Conservation (phyloP, 441 rosid genomes). For the Erodium trifolium region DNA sequence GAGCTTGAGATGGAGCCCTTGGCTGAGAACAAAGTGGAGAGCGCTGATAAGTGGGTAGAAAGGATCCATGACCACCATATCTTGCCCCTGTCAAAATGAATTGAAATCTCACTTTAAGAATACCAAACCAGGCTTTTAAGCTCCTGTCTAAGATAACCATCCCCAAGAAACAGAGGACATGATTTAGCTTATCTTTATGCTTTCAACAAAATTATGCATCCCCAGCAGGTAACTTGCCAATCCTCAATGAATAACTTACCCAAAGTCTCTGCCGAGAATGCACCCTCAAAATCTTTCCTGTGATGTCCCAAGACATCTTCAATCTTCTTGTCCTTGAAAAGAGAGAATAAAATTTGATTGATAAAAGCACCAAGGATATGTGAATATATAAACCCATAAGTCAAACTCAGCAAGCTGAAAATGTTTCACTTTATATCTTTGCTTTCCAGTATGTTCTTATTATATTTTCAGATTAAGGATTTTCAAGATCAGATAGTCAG, state of each 20-base stretch:
- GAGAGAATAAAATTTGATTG: background rate
- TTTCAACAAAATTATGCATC: background rate
- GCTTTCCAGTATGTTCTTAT: background rate
- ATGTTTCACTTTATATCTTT: background rate
- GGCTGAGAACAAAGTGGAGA: constrained; percentile 22
- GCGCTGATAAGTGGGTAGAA: constrained; percentile 22
- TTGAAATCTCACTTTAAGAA: constrained; percentile 8
- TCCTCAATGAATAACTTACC: constrained; percentile 15
- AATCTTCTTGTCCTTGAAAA: constrained; percentile 13
- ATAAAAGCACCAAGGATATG: background rate
- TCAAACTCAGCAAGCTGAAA: background rate
- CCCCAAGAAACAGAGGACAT: background rate
- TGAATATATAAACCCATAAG: background rate
- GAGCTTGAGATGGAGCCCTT: constrained; percentile 20
- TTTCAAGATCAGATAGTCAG: constrained; percentile 2
- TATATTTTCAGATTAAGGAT: background rate
- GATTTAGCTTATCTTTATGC: constrained; percentile 9
- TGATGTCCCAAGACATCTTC: constrained; percentile 17
- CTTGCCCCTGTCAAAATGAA: constrained; percentile 27
- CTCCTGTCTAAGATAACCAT: constrained; percentile 11
- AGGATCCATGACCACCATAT: constrained; percentile 26
- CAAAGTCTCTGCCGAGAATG: constrained; percentile 14
- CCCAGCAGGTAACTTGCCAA: constrained; percentile 1
- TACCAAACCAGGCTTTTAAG: constrained; percentile 5
- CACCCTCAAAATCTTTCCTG: constrained; percentile 18